Evolutionary conservation across 148 eudicot genomes (phyloP).

Genomic region (Polygonum aviculare): DNA sequence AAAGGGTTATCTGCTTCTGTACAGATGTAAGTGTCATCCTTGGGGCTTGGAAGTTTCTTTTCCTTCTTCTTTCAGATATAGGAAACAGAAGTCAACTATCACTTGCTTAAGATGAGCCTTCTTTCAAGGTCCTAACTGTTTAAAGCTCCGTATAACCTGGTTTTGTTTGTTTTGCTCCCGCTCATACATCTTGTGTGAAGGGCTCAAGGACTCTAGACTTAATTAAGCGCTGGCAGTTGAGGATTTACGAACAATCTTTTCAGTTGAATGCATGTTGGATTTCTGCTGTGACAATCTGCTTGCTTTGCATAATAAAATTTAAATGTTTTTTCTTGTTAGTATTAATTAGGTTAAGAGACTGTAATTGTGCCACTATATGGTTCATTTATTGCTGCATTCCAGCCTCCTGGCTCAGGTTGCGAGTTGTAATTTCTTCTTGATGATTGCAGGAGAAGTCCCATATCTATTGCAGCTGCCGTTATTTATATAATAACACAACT

Average conservation of each 20-base stretch:
- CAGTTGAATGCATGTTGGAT: not conserved
- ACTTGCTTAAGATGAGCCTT: not conserved
- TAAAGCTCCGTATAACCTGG: not conserved
- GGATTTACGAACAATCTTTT: not conserved
- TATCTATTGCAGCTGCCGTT: constrained; percentile 24
- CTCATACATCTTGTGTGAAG: not conserved
- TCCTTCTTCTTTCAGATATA: not conserved
- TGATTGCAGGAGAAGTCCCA: constrained; percentile 22
- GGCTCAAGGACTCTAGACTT: not conserved
- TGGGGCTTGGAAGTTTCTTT: not conserved
- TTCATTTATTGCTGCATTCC: not conserved
- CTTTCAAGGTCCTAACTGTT: not conserved
- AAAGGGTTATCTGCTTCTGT: not conserved
- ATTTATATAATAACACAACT: constrained; percentile 23
- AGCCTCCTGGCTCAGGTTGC: not conserved
- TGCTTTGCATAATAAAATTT: not conserved
- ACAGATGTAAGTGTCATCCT: not conserved
- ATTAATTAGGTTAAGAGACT: not conserved
- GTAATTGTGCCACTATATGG: not conserved
- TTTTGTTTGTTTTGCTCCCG: not conserved
- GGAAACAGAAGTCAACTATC: not conserved
- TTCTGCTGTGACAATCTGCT: not conserved
- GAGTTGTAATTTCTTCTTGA: not conserved
- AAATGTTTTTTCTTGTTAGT: not conserved
- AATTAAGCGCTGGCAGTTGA: not conserved